These are phyloP conservation scores for Boletus patriciae DNA, from an alignment of 768 basidiomycete species.

Conservation along the genomic window DNA sequence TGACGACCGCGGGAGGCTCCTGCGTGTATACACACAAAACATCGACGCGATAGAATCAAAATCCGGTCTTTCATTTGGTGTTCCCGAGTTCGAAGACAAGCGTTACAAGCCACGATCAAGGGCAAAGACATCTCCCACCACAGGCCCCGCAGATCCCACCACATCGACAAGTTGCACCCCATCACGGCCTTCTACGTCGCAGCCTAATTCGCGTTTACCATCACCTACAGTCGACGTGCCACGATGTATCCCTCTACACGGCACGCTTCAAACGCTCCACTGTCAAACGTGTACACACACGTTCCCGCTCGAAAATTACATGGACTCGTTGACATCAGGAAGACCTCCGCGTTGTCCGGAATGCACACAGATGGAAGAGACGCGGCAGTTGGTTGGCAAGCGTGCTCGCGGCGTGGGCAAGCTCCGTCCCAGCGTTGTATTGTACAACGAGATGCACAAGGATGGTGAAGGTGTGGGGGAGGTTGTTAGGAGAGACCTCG, in stretches of 20 bases:
- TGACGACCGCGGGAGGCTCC: conserved; percentile 71
- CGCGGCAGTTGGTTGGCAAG: conserved; percentile 73
- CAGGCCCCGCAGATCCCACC: conserved; percentile 13
- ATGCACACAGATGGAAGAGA: conserved; percentile 66
- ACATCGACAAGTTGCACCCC: conserved; percentile 16
- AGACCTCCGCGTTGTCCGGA: conserved; percentile 75
- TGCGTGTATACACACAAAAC: conserved; percentile 92
- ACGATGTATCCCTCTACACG: conserved; percentile 87
- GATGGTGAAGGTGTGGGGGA: conserved; percentile 87
- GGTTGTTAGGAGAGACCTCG: conserved; percentile 75
- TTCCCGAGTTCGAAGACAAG: conserved; percentile 65
- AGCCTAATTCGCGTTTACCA: conserved; percentile 40
- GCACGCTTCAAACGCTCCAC: conserved; percentile 74
- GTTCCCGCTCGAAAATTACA: conserved; percentile 61
- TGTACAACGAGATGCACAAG: conserved; percentile 88
- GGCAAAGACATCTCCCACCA: conserved; percentile 33
- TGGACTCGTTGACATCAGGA: conserved; percentile 60
- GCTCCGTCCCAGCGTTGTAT: conserved; percentile 82
- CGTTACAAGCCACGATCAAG: conserved; percentile 55
- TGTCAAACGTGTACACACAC: conserved; percentile 80
- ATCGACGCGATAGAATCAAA: conserved; percentile 88
- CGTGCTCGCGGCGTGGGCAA: conserved; percentile 77
- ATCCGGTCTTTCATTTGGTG: conserved; percentile 84
- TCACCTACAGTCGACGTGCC: conserved; percentile 62
- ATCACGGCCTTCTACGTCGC: conserved; percentile 18